Evolutionary conservation across 1,284 basidiomycete species (phyloP).

Genomic region (Phlebopus sp.): DNA sequence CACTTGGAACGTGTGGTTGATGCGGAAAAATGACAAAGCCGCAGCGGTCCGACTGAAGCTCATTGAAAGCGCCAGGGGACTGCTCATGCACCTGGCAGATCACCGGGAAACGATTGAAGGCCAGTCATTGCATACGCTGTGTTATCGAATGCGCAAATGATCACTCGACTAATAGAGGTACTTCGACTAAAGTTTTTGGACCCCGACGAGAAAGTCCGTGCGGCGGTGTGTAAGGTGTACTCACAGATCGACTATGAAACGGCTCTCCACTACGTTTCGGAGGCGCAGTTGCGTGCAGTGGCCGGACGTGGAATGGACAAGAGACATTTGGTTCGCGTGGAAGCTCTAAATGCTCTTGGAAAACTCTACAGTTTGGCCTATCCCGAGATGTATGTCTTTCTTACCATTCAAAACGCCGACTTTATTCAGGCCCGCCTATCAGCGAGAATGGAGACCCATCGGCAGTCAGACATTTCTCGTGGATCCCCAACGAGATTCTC

Average conservation of each 20-base stretch:
- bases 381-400: conserved; percentile 77
- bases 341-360: conserved; percentile 78
- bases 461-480: conserved; percentile 82
- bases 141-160: conserved; percentile 1
- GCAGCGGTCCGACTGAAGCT: conserved; percentile 74
- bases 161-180: conserved; percentile 44
- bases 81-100: conserved; percentile 70
- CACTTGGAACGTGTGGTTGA: conserved; percentile 87
- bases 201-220: conserved; percentile 89
- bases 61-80: conserved; percentile 66
- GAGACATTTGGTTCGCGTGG: conserved; percentile 79
- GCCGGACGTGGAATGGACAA: conserved; percentile 82
- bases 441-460: conserved; percentile 80
- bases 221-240: conserved; percentile 81
- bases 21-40: conserved; percentile 77
- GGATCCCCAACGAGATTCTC: conserved; percentile 86
- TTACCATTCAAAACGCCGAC: not conserved
- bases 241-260: conserved; percentile 89
- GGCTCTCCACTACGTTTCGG: conserved; percentile 78
- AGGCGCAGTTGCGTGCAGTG: conserved; percentile 60
- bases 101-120: conserved; percentile 71
- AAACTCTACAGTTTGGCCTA: conserved; percentile 82
- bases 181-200: conserved; percentile 75
- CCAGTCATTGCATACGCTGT: conserved; percentile 26
- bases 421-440: conserved; percentile 1